These are phyloP conservation scores for Hypholoma fasciculare DNA, from an alignment of 768 basidiomycete species.

Conservation along the genomic window DNA sequence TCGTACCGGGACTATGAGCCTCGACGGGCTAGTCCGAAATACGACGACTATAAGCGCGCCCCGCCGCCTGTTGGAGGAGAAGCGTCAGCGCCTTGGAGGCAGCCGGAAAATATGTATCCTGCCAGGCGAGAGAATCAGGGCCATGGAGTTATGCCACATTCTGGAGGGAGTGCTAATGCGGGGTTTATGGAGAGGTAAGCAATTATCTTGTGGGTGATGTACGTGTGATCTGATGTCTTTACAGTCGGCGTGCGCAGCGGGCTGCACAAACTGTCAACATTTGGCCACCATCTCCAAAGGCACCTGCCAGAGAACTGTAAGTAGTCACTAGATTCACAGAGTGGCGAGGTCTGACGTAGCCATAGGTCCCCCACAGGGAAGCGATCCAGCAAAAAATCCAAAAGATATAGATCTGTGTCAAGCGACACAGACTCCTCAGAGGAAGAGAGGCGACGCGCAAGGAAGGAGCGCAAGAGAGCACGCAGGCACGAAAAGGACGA, in stretches of 20 bases:
- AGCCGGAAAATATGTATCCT: constrained; percentile 60
- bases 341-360: constrained; percentile 1
- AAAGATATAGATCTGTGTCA: constrained; percentile 56
- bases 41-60: constrained; percentile 56
- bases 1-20: constrained; percentile 18
- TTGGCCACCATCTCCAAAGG: constrained; percentile 86
- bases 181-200: constrained; percentile 4
- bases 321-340: constrained; percentile 16
- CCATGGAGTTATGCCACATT: constrained; percentile 21
- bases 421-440: constrained; percentile 49
- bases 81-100: constrained; percentile 42
- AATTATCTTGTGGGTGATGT: neutral
- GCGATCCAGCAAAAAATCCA: constrained; percentile 58
- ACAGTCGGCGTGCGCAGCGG: constrained; percentile 72
- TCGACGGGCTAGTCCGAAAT: constrained; percentile 53
- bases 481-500: constrained; percentile 46
- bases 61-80: constrained; percentile 34
- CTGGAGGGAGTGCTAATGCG: neutral
- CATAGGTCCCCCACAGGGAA: constrained; percentile 58
- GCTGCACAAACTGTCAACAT: constrained; percentile 55
- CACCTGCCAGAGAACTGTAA: constrained; percentile 56
- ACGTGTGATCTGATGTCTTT: constrained; percentile 3
- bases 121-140: constrained; percentile 32
- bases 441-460: constrained; percentile 61
- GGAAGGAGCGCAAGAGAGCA: constrained; percentile 60